Evolutionary conservation across 164 flowering plant genomes (phyloP).

Genomic region (Macadamia integrifolia): DNA sequence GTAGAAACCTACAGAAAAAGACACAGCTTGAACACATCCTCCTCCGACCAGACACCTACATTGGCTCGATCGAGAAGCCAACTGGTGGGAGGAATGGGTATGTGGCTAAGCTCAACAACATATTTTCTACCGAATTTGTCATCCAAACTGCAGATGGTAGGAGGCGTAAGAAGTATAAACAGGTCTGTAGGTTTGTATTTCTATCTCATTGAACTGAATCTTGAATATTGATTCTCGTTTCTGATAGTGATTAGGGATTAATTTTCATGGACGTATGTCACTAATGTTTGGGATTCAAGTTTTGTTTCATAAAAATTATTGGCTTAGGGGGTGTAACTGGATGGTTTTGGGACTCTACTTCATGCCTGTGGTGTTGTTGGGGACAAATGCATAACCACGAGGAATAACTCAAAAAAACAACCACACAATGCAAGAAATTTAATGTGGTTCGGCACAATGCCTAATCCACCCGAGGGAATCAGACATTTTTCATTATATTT

Average conservation of each 20-base stretch:
- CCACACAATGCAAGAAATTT: too few species aligned
- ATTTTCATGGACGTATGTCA: too few species aligned
- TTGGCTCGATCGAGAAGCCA: slow-evolving; percentile 91
- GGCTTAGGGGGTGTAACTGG: neutral
- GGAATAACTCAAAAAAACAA: too few species aligned
- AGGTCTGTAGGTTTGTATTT: slow-evolving; percentile 37
- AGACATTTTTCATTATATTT: too few species aligned
- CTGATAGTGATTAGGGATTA: neutral
- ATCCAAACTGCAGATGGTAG: slow-evolving; percentile 92
- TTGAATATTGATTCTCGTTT: slow-evolving; percentile 3
- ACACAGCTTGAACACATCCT: slow-evolving; percentile 96
- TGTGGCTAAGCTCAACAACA: slow-evolving; percentile 92
- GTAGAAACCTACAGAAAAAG: slow-evolving; percentile 94
- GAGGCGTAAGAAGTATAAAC: slow-evolving; percentile 81
- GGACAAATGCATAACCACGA: too few species aligned
- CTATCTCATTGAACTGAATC: neutral
- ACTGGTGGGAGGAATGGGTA: slow-evolving; percentile 97
- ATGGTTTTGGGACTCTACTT: too few species aligned
- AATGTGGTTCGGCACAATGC: too few species aligned
- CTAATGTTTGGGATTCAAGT: neutral
- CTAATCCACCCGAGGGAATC: too few species aligned
- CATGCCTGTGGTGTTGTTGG: too few species aligned
- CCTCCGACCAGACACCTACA: slow-evolving; percentile 93
- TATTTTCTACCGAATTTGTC: slow-evolving; percentile 83
- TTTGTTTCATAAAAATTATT: neutral